Percentiles rank a stretch among this genome's conserved stretches.
Evolutionary conservation across 805 yeast species (phyloP).

Genomic region (Yarrowia hollandica): DNA sequence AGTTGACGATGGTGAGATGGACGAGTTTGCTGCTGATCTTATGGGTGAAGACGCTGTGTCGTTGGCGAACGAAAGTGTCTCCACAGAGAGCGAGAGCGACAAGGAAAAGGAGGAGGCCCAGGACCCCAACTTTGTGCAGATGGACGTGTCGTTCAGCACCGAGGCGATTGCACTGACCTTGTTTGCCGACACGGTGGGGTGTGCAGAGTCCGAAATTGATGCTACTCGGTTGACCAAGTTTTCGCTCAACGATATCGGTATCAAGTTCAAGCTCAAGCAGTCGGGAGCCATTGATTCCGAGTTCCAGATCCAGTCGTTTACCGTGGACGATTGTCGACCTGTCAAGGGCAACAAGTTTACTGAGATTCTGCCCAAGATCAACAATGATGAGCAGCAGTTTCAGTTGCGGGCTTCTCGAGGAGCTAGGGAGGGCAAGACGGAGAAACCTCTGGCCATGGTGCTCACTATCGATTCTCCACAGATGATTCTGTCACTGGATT

Average conservation of each 20-base stretch:
- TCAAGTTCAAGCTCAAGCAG: slow-evolving; percentile 52
- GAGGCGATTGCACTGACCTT: slow-evolving; percentile 62
- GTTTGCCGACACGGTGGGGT: slow-evolving; percentile 37
- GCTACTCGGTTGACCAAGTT: slow-evolving; percentile 51
- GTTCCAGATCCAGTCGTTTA: slow-evolving; percentile 67
- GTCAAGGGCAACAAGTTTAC: slow-evolving; percentile 67
- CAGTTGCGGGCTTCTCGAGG: slow-evolving; percentile 49
- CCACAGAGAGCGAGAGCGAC: background rate
- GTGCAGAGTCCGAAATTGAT: slow-evolving; percentile 37
- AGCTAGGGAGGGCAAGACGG: slow-evolving; percentile 30
- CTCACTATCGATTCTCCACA: slow-evolving; percentile 77
- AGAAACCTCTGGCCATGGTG: slow-evolving; percentile 52
- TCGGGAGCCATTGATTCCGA: slow-evolving; percentile 60
- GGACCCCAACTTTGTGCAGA: slow-evolving; percentile 27
- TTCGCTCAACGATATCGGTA: slow-evolving; percentile 58
- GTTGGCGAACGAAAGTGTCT: slow-evolving; percentile 13
- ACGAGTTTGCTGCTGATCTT: slow-evolving; percentile 36
- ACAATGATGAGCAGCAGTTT: slow-evolving; percentile 68
- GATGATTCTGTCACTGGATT: slow-evolving; percentile 81
- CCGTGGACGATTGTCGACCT: slow-evolving; percentile 71
- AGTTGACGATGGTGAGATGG: slow-evolving; percentile 62
- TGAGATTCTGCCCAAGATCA: slow-evolving; percentile 73
- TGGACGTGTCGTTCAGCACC: slow-evolving; percentile 47
- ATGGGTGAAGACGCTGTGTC: slow-evolving; percentile 32
- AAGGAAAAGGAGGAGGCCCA: background rate